phyloP scores from a whole-genome alignment of 2,329 filamentous ascomycete species.

The Sclerotinia nivalis region DNA sequence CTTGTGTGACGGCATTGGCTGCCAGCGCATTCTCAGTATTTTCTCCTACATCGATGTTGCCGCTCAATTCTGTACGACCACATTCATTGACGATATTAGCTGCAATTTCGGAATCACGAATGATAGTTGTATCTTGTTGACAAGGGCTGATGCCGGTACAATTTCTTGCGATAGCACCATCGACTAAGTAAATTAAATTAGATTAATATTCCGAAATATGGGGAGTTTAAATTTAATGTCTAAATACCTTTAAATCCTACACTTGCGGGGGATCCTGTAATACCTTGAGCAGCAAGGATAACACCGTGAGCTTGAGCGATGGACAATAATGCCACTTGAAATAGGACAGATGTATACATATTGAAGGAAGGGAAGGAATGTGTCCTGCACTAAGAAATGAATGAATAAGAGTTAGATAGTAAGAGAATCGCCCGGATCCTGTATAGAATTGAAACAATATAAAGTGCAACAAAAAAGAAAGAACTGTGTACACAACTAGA shows the following conservation, averaged over 20 bases:
- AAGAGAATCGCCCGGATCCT: conserved; percentile 24
- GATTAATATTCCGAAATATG: not conserved
- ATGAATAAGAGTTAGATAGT: conserved; percentile 18
- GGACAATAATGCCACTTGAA: conserved; percentile 19
- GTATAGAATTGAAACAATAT: conserved; percentile 9
- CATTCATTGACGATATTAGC: conserved; percentile 59
- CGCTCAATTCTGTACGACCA: conserved; percentile 60
- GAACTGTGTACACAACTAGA: not conserved
- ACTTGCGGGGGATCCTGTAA: conserved; percentile 10
- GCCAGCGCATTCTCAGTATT: conserved; percentile 55
- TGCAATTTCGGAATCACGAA: conserved; percentile 56
- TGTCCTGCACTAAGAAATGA: conserved; percentile 24
- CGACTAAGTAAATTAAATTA: conserved; percentile 44
- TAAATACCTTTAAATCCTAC: conserved; percentile 19
- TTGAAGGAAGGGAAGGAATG: conserved; percentile 15
- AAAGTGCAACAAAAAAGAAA: conserved; percentile 1
- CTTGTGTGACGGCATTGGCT: conserved; percentile 50
- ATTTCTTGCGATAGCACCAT: conserved; percentile 58
- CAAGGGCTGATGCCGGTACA: conserved; percentile 65
- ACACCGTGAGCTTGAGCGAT: conserved; percentile 16
- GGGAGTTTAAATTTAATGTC: not conserved
- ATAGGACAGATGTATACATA: conserved; percentile 19
- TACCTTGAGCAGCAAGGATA: conserved; percentile 22
- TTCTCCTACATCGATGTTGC: conserved; percentile 62
- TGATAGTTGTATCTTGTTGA: conserved; percentile 65